Base-by-base conservation (phyloP, 129 eudicot species). In the Escallonia herrerae region DNA sequence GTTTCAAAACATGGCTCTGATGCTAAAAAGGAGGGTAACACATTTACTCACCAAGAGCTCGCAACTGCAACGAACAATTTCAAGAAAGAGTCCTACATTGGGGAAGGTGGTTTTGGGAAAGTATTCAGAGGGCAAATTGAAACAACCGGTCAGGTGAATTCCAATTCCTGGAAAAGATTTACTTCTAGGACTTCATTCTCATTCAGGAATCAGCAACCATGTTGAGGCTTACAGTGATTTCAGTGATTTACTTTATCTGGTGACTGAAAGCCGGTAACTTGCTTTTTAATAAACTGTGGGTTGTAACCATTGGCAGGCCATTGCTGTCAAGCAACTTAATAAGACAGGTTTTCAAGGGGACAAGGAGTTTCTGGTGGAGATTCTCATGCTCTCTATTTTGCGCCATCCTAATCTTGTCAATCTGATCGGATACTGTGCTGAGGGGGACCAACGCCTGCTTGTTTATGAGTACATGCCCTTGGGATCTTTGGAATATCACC, bases 61-160 rank as follows among this genome's bases (percentile, higher is more conserved):
- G 90, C 80, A 43, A 80, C 60, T 40, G 95, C 95, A 57, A 86
- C 95, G 2, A 72, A 77, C 65, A 86, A 86, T 69, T 86, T 86
- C 65, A 81, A 76, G 66, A 58, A 33, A 8, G 79, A 76, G 48
- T 70, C 69, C n/a, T 58, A 73, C 74, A 65, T 83, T 65, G 95
- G 90, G 40, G 84, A 86, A 77, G 95, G 95, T 14, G 90, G 84
- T 42, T 86, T 86, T 76, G 95, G 95, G 10, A 67, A 76, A 50
- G 95, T 86, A 51, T 86, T 71, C 68, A 70, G 77, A 75, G 90
- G 95, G 61, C 63, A 70, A 42, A 10, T 83, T 38, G 56, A 72
- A 72, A 70, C 43, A 48, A 63, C 81, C 37, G 74, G 71, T 43
- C 82, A 80, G 84, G 95, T 86, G 73, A 56, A 7, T 59, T 44